phyloP scores from a whole-genome alignment of 2,329 filamentous ascomycete species.

The Verticillium albo-atrum region DNA sequence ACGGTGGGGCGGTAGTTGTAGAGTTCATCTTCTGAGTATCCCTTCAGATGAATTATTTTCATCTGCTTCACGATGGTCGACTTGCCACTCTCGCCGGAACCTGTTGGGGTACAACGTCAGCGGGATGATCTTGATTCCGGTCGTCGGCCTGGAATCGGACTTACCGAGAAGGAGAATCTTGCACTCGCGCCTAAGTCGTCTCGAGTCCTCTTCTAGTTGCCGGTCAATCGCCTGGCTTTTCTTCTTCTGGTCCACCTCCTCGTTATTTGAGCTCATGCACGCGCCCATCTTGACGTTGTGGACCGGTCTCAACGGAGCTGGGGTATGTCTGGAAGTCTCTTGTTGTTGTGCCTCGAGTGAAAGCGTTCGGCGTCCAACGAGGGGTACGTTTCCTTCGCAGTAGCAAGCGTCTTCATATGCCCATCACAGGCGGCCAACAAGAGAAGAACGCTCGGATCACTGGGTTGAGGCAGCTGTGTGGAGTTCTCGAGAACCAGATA shows the following conservation, averaged over 20 bases:
- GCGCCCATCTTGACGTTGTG: constrained; percentile 66
- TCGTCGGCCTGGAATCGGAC: constrained; percentile 18
- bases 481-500: constrained; percentile 33
- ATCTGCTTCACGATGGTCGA: constrained; percentile 99
- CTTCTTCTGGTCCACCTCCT: constrained; percentile 91
- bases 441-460: constrained; percentile 37
- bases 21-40: constrained; percentile 91
- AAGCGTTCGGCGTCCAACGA: neutral
- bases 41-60: constrained; percentile 99
- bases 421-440: neutral
- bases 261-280: constrained; percentile 85
- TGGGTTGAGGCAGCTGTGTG: constrained; percentile 56
- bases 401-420: neutral
- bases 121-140: neutral
- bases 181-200: constrained; percentile 91
- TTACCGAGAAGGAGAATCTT: constrained; percentile 94
- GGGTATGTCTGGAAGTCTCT: neutral
- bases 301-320: constrained; percentile 1
- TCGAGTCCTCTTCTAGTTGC: constrained; percentile 89
- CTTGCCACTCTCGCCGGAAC: constrained; percentile 97
- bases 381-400: neutral
- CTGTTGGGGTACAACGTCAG: constrained; percentile 39
- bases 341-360: neutral
- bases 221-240: constrained; percentile 94
- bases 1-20: constrained; percentile 93